phyloP scores from a whole-genome alignment of 140 eudicot species.

The Senecio squalidus region DNA sequence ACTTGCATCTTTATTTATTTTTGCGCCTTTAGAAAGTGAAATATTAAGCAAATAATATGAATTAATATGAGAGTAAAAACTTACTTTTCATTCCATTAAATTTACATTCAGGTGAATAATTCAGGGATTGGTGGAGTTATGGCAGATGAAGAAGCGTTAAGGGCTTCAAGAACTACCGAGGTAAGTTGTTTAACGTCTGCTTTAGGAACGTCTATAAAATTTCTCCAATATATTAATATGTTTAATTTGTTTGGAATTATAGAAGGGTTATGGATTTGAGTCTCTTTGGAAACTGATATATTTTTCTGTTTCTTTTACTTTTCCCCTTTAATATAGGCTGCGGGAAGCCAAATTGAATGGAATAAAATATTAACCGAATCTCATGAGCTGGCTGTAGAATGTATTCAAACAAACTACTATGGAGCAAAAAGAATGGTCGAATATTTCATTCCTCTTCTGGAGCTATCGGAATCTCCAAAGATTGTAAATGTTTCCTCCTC shows the following conservation, averaged over 20 bases:
- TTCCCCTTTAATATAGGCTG: slow-evolving; percentile 20
- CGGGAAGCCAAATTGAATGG: slow-evolving; percentile 10
- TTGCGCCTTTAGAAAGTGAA: neutral
- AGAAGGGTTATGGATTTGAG: too few species aligned
- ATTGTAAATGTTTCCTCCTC: slow-evolving; percentile 48
- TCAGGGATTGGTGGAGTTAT: slow-evolving; percentile 43
- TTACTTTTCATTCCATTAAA: neutral
- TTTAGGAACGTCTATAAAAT: neutral
- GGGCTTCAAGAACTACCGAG: slow-evolving; percentile 14
- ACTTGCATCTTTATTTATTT: neutral
- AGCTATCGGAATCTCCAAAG: slow-evolving; percentile 40
- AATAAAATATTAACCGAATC: slow-evolving; percentile 13
- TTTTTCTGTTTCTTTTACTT: too few species aligned
- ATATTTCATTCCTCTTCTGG: slow-evolving; percentile 43
- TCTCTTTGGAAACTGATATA: too few species aligned
- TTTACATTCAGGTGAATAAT: slow-evolving; percentile 51
- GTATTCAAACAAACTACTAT: slow-evolving; percentile 44
- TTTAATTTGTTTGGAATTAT: neutral
- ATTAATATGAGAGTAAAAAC: neutral
- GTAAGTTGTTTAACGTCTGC: neutral
- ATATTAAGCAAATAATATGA: too few species aligned
- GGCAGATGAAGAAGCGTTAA: slow-evolving; percentile 32
- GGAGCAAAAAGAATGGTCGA: slow-evolving; percentile 44
- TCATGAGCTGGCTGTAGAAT: slow-evolving; percentile 36
- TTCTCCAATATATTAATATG: neutral